Evolutionary conservation across 106 monocot species (phyloP).

Genomic region (Dendrobium catenatum): DNA sequence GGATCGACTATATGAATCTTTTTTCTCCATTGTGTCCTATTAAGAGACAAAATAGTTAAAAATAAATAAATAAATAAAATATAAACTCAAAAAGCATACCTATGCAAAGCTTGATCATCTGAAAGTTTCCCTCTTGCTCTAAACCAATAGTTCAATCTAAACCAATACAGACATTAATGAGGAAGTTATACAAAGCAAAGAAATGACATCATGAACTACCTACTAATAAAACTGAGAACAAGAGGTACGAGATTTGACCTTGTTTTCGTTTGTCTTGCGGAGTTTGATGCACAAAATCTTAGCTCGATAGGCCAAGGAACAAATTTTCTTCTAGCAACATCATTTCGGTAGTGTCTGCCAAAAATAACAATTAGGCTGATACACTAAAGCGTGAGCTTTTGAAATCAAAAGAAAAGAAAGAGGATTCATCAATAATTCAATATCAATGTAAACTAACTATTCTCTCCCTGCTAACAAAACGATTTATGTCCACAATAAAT

Average conservation of each 20-base stretch:
- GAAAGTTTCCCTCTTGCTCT: conserved; percentile 86
- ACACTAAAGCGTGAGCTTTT: not conserved
- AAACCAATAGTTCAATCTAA: conserved; percentile 82
- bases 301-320: conserved; percentile 88
- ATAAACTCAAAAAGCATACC: conserved; percentile 27
- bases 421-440: not conserved
- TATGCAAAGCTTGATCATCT: conserved; percentile 87
- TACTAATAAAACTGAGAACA: not conserved
- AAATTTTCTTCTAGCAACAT: conserved; percentile 50
- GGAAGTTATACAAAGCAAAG: not conserved
- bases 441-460: not conserved
- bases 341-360: conserved; percentile 56
- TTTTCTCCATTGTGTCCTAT: too few species aligned
- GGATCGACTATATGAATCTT: too few species aligned
- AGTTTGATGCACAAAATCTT: conserved; percentile 46
- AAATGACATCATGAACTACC: not conserved
- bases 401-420: not conserved
- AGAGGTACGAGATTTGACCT: conserved; percentile 26
- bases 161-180: conserved; percentile 8
- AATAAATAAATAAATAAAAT: too few species aligned
- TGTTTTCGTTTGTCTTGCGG: conserved; percentile 31
- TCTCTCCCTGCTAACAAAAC: not conserved
- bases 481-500: not conserved
- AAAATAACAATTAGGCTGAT: not conserved
- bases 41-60: too few species aligned